phyloP scores from a whole-genome alignment of 805 yeast genomes.

The Kregervanrija pseudodelftensis region DNA sequence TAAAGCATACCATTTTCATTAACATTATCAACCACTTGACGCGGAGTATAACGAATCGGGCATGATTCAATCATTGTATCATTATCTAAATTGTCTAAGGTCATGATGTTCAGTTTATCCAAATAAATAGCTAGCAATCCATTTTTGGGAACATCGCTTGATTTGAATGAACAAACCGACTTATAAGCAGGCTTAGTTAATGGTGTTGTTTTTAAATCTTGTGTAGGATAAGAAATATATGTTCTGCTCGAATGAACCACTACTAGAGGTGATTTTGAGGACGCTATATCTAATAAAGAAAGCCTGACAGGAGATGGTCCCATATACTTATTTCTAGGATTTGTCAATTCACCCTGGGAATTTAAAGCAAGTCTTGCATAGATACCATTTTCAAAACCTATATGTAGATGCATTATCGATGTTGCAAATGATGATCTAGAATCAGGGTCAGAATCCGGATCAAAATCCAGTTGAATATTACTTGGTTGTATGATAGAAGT shows the following conservation, averaged over 20 bases:
- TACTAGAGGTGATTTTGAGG: slow-evolving; percentile 27
- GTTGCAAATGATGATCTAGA: background rate
- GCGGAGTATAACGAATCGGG: slow-evolving; percentile 46
- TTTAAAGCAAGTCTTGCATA: slow-evolving; percentile 61
- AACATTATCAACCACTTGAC: slow-evolving; percentile 29
- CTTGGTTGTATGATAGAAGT: too few relatives aligned
- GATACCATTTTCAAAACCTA: slow-evolving; percentile 82
- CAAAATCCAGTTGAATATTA: background rate
- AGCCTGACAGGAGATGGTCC: slow-evolving; percentile 63
- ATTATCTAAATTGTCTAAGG: slow-evolving; percentile 24
- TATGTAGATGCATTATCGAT: slow-evolving; percentile 40
- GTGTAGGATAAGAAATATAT: slow-evolving; percentile 44
- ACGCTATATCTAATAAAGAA: slow-evolving; percentile 26
- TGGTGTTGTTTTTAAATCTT: slow-evolving; percentile 40
- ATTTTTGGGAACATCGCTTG: slow-evolving; percentile 50
- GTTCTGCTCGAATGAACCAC: slow-evolving; percentile 47
- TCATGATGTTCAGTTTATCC: slow-evolving; percentile 46
- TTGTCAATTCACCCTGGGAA: slow-evolving; percentile 52
- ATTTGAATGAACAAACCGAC: slow-evolving; percentile 46
- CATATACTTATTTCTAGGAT: slow-evolving; percentile 61
- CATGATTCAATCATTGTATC: slow-evolving; percentile 31
- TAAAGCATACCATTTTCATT: slow-evolving; percentile 26
- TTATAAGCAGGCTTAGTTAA: slow-evolving; percentile 35
- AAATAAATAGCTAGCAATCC: slow-evolving; percentile 61
- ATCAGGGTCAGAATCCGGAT: slow-evolving; percentile 12